Base-by-base conservation (phyloP, 1,284 basidiomycete species). In the Leccinum pallidistipes region DNA sequence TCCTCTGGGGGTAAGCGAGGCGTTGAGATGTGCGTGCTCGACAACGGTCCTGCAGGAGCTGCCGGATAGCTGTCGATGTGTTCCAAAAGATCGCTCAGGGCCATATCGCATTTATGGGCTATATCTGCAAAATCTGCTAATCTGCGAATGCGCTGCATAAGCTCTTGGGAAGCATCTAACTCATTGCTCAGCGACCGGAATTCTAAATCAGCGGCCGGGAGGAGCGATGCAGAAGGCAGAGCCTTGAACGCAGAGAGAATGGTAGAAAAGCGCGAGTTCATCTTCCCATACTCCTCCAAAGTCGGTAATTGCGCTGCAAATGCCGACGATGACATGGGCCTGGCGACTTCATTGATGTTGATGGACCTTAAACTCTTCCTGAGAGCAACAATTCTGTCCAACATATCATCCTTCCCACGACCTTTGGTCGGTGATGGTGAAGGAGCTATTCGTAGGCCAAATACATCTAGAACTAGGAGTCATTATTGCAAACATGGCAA, bases 11-110 rank as follows among this genome's bases (percentile, higher is more conserved):
- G 72, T 11, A 74, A 67, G 38, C 68, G 76, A 59, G 69, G 71
- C 55, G 74, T 72, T 56, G 80, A 84, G 21, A 73, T 56, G 61
- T 84, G 79, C 7, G 81, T 74, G 8, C 86, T 84, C 2, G 81
- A 79, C 32, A 87, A 72, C 8, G 79, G 71, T n/a, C 81, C 81
- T 36, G 78, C 66, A 5, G 89, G 87, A 27, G 79, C 69, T 16
- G 82, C 79, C 12, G 90, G 88, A 68, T 85, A 90, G 66, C 86
- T 88, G 72, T 94, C 92, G 59, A 93, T 82, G 67, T 92, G 90
- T 68, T 93, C 90, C 56, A 94, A 76, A 8, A 94, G 79, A 69
- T 93, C 90, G 68, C 92, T 94, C 45, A 94, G 78, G 18, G 86
- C 83, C n/a, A 80, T 76, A 69, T 94, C 92, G 65, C 90, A 92